phyloP scores from a whole-genome alignment of 345 rosid genomes.

The Anacardium occidentale region DNA sequence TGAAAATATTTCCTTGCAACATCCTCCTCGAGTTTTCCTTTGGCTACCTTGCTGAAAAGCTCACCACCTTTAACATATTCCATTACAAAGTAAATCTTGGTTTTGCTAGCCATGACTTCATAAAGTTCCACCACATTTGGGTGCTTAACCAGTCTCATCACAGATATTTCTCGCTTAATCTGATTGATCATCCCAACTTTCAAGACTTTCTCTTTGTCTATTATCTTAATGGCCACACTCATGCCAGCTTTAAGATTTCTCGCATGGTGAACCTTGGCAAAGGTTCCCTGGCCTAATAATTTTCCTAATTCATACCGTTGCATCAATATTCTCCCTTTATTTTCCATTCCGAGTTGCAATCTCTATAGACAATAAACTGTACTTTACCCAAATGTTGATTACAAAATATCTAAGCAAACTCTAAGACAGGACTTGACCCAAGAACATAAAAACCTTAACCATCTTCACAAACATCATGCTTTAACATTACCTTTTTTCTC shows the following conservation, averaged over 20 bases:
- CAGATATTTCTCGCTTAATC: conserved; percentile 82
- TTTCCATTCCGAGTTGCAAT: conserved; percentile 48
- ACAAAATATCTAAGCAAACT: conserved; percentile 4
- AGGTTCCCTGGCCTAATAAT: conserved; percentile 89
- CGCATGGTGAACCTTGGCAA: conserved; percentile 84
- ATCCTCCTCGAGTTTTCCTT: conserved; percentile 70
- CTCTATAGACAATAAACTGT: conserved; percentile 8
- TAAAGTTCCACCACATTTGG: conserved; percentile 83
- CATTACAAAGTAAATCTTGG: conserved; percentile 88
- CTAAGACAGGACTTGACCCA: conserved; percentile 17
- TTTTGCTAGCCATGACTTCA: conserved; percentile 92
- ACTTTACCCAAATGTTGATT: conserved; percentile 18
- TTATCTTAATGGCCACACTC: conserved; percentile 74
- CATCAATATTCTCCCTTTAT: conserved; percentile 62
- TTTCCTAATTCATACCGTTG: conserved; percentile 73
- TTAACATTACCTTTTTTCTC: conserved; percentile 31
- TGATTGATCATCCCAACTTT: conserved; percentile 76
- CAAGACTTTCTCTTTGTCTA: conserved; percentile 71
- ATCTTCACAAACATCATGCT: conserved; percentile 53
- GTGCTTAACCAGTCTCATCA: conserved; percentile 72
- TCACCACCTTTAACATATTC: conserved; percentile 87
- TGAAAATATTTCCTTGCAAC: conserved; percentile 68
- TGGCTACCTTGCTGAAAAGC: conserved; percentile 73
- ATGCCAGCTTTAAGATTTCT: conserved; percentile 54
- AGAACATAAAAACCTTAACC: conserved; percentile 38